Conservation (phyloP, 1,139 yeast species). For the Candida neerlandica region DNA sequence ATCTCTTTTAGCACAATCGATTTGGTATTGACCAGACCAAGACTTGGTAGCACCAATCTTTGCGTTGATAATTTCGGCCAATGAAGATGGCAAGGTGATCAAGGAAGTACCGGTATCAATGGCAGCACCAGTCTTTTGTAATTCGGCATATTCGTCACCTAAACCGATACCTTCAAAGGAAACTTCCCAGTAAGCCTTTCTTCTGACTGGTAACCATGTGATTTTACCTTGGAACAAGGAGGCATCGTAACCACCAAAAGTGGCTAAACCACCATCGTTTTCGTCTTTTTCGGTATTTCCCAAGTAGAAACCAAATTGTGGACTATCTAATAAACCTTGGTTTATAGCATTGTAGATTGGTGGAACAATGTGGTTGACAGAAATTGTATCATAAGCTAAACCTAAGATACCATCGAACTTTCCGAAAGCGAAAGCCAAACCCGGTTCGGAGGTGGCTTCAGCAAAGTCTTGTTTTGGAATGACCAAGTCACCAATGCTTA, state of each 20-base stretch:
- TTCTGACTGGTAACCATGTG: conserved; percentile 95
- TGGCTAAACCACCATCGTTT: conserved; percentile 82
- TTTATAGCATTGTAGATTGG: conserved; percentile 89
- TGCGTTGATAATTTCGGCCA: conserved; percentile 92
- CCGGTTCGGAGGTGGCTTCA: conserved; percentile 96
- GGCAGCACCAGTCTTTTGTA: conserved; percentile 89
- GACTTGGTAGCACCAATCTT: conserved; percentile 96
- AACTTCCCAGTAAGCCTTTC: conserved; percentile 99
- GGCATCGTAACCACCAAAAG: conserved; percentile 91
- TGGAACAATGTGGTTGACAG: conserved; percentile 87
- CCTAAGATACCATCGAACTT: conserved; percentile 97
- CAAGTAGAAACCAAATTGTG: conserved; percentile 86
- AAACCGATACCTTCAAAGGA: conserved; percentile 84
- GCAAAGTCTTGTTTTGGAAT: conserved; percentile 92
- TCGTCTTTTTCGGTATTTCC: conserved; percentile 73
- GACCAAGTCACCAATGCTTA: conserved; percentile 78
- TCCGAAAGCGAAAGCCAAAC: conserved; percentile 96
- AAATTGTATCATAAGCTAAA: conserved; percentile 86
- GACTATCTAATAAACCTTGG: conserved; percentile 76
- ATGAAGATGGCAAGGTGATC: conserved; percentile 89
- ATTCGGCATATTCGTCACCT: conserved; percentile 87
- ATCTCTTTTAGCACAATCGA: conserved; percentile 86
- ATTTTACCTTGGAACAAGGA: conserved; percentile 75
- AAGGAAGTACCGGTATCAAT: conserved; percentile 98
- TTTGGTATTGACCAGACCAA: conserved; percentile 95